Conservation (phyloP, 768 basidiomycete genomes). For the Amanita thiersii region DNA sequence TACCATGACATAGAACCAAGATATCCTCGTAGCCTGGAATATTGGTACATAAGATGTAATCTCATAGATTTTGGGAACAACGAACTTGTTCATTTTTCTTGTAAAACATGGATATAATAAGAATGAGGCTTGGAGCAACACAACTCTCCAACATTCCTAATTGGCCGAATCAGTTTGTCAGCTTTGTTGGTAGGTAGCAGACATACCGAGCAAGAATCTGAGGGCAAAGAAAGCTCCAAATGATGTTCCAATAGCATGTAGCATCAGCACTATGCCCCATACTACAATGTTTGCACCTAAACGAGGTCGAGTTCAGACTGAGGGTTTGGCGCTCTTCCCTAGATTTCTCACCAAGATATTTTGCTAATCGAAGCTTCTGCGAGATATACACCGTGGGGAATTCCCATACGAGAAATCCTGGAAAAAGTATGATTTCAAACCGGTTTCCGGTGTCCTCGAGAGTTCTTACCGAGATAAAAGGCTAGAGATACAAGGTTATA, state of each 20-base stretch:
- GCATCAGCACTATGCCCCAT: constrained; percentile 54
- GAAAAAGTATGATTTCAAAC: background rate
- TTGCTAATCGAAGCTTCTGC: constrained; percentile 51
- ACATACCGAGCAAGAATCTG: constrained; percentile 55
- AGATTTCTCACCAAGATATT: constrained; percentile 42
- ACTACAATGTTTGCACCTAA: constrained; percentile 48
- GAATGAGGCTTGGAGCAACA: constrained; percentile 53
- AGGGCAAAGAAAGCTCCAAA: constrained; percentile 58
- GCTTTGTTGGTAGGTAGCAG: no score
- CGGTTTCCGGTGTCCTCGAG: background rate
- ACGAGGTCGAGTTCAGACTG: background rate
- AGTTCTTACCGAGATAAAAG: constrained; percentile 50
- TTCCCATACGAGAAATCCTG: constrained; percentile 53
- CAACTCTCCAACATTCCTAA: constrained; percentile 62
- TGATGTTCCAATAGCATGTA: constrained; percentile 46
- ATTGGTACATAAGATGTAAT: background rate
- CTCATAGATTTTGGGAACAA: background rate
- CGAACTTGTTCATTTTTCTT: constrained; percentile 56
- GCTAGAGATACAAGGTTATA: constrained; percentile 60
- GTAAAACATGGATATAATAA: constrained; percentile 62
- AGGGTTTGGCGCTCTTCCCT: background rate
- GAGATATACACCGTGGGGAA: constrained; percentile 62
- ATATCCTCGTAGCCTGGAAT: constrained; percentile 52
- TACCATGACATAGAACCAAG: constrained; percentile 65
- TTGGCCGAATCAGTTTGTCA: no score